Conservation (phyloP, 768 basidiomycete genomes). For the Boletus edulis region DNA sequence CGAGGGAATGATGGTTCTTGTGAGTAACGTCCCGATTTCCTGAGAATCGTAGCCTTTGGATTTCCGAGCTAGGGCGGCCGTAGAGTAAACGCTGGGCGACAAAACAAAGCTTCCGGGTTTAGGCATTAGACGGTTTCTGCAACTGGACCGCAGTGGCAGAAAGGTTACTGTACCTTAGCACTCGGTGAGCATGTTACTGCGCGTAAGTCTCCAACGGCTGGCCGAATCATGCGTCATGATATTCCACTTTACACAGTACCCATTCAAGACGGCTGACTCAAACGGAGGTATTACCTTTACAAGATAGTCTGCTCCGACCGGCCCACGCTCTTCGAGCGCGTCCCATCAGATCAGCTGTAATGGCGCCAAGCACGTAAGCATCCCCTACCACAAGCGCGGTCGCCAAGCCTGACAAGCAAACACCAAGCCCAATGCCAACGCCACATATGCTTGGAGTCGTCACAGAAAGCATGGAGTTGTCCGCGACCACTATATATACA, state of each 20-base stretch:
- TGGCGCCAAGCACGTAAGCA: neutral
- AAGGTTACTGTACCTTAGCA: no score
- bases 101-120: neutral
- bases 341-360: neutral
- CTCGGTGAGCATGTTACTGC: neutral
- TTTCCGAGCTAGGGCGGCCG: no score
- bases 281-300: neutral
- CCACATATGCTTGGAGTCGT: no score
- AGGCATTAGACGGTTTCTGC: no score
- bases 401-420: slow-evolving; percentile 1
- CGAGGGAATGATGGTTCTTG: neutral
- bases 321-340: no score
- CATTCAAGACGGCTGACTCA: neutral
- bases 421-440: neutral
- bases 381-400: neutral
- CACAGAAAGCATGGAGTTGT: neutral
- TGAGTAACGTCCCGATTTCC: no score
- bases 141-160: no score
- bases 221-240: neutral
- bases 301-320: neutral
- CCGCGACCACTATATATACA: neutral
- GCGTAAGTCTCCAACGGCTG: neutral
- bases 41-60: no score
- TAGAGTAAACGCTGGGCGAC: neutral
- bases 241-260: no score